phyloP scores from a whole-genome alignment of 2,329 filamentous ascomycete genomes.

The Hirsutella minnesotensis region DNA sequence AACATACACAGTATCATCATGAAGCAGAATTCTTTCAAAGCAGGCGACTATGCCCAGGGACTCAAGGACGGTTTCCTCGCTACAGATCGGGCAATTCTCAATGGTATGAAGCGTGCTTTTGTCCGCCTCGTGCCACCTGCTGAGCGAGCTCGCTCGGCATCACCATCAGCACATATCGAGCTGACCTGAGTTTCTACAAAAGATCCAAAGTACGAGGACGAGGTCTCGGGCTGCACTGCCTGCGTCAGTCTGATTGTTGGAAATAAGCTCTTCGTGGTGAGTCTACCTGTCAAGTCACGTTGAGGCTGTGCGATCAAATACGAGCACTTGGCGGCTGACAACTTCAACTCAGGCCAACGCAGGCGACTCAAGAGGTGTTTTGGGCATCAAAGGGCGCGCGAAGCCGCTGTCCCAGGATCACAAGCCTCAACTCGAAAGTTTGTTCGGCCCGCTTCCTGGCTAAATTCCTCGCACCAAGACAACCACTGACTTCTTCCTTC shows the following conservation, averaged over 20 bases:
- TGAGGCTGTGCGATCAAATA: not conserved
- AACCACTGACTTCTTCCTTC: constrained; percentile 7
- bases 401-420: constrained; percentile 99
- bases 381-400: constrained; percentile 92
- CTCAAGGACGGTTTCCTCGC: constrained; percentile 96
- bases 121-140: not conserved
- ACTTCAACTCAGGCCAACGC: constrained; percentile 98
- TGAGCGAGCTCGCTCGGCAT: not conserved
- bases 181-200: constrained; percentile 5
- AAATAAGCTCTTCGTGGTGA: constrained; percentile 89
- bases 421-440: constrained; percentile 97
- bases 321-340: too few relatives aligned
- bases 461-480: not conserved
- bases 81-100: constrained; percentile 89
- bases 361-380: constrained; percentile 86
- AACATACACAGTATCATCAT: constrained; percentile 89
- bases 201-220: constrained; percentile 96
- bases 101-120: constrained; percentile 49
- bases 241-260: constrained; percentile 81
- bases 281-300: constrained; percentile 27
- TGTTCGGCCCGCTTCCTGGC: constrained; percentile 12
- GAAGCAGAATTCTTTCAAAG: constrained; percentile 88
- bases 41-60: constrained; percentile 85
- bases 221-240: constrained; percentile 95
- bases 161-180: not conserved